These are phyloP conservation scores for Acer saccharum DNA, from an alignment of 345 rosid genomes.

Conservation along the genomic window DNA sequence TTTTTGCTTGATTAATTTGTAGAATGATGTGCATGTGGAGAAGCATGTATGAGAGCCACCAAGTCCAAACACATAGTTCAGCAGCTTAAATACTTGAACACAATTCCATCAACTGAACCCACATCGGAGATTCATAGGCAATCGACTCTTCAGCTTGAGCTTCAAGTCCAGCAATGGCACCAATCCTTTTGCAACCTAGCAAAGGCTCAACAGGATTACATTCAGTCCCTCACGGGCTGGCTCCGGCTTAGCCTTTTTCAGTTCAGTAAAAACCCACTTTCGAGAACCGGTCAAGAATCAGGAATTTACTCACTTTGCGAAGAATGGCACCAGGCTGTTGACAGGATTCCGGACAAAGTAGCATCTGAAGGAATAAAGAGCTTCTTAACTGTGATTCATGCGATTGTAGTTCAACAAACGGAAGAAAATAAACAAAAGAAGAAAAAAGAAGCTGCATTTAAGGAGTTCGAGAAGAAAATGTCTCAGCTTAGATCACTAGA, in stretches of 20 bases:
- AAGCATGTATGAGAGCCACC: constrained; percentile 98
- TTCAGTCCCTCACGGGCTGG: constrained; percentile 91
- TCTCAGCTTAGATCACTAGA: constrained; percentile 71
- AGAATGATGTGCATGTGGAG: constrained; percentile 99
- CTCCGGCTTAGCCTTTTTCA: constrained; percentile 91
- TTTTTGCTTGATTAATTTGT: constrained; percentile 15
- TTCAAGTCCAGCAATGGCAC: constrained; percentile 93
- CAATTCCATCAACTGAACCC: constrained; percentile 81
- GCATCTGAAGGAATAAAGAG: constrained; percentile 98
- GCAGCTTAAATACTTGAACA: constrained; percentile 89
- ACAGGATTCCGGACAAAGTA: constrained; percentile 90
- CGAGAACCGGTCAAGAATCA: constrained; percentile 53
- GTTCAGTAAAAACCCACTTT: constrained; percentile 67
- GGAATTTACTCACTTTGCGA: constrained; percentile 83
- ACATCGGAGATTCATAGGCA: constrained; percentile 94
- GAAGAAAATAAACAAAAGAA: constrained; percentile 89
- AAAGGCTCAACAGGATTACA: constrained; percentile 82
- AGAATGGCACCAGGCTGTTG: constrained; percentile 86
- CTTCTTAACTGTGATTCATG: constrained; percentile 76
- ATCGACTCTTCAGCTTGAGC: constrained; percentile 86
- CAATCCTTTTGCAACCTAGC: constrained; percentile 79
- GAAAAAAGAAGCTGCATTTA: constrained; percentile 63
- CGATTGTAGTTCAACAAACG: constrained; percentile 80
- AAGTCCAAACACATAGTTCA: constrained; percentile 95
- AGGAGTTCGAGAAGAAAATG: constrained; percentile 69